Conservation (phyloP, 2,329 filamentous ascomycete genomes). For the Cercospora sp. region DNA sequence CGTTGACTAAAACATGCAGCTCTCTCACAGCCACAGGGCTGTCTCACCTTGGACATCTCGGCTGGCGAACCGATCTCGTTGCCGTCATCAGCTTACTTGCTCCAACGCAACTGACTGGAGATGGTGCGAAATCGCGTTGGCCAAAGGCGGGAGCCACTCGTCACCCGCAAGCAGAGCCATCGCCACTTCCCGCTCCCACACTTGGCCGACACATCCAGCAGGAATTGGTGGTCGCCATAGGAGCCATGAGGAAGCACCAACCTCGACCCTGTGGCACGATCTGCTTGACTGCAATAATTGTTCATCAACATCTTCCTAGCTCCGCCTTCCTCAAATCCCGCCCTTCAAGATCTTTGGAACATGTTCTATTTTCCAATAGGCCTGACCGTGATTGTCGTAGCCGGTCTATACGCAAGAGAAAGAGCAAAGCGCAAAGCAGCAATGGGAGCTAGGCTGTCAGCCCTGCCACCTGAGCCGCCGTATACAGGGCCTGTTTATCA, state of each 20-base stretch:
- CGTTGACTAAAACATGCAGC: background rate
- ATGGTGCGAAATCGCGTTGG: background rate
- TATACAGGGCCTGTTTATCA: slow-evolving; percentile 1
- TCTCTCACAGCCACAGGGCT: background rate
- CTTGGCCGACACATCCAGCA: background rate
- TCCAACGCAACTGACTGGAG: background rate
- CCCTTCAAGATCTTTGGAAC: background rate
- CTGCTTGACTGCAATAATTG: too few relatives aligned
- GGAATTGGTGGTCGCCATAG: background rate
- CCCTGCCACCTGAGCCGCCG: background rate
- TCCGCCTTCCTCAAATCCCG: background rate
- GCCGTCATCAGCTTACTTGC: slow-evolving; percentile 8
- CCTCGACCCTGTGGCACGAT: background rate
- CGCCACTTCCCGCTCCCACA: background rate
- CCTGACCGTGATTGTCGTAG: too few relatives aligned
- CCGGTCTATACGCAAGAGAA: background rate
- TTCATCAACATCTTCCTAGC: too few relatives aligned
- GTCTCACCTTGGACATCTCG: background rate
- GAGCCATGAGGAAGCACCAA: background rate
- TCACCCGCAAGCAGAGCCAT: background rate
- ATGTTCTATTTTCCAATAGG: too few relatives aligned
- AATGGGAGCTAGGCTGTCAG: background rate
- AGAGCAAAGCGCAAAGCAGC: background rate
- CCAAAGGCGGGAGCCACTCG: background rate
- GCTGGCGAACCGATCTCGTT: background rate